phyloP scores from a whole-genome alignment of 225 moss, liverwort and hornwort species.

The Physcomitrellopsis africana region DNA sequence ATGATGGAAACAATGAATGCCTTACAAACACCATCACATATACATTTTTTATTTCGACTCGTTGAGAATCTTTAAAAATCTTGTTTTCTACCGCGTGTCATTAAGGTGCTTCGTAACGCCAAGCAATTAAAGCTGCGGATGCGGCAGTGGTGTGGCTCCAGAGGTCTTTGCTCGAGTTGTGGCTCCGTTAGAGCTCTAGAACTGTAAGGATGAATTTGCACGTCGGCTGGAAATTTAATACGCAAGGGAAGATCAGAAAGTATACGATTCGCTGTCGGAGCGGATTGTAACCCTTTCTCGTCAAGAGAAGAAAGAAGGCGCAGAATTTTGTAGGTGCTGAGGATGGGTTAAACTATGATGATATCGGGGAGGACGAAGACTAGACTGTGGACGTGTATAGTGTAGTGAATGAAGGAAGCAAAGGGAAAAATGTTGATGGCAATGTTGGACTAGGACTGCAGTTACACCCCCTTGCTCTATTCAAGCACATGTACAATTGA shows the following conservation, averaged over 20 bases:
- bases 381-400: constrained; percentile 49
- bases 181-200: constrained; percentile 55
- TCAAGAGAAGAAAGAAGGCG: constrained; percentile 56
- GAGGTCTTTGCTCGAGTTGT: constrained; percentile 43
- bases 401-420: constrained; percentile 41
- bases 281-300: constrained; percentile 58
- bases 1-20: too few species aligned
- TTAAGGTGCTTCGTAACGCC: constrained; percentile 9
- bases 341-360: constrained; percentile 62
- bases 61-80: too few species aligned
- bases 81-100: too few species aligned
- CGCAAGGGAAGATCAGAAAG: constrained; percentile 57
- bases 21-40: too few species aligned
- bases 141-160: constrained; percentile 21
- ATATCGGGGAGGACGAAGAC: constrained; percentile 53
- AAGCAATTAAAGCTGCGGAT: constrained; percentile 14
- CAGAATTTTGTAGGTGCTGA: constrained; percentile 68
- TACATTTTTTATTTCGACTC: too few species aligned
- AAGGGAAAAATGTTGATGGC: constrained; percentile 35
- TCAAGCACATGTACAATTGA: too few species aligned
- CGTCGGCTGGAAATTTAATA: constrained; percentile 58
- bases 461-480: background rate
- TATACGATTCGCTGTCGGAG: constrained; percentile 65
- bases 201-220: constrained; percentile 51
- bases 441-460: background rate